Conservation (phyloP, 805 yeast species). For the Metschnikowia cerradonensis region DNA sequence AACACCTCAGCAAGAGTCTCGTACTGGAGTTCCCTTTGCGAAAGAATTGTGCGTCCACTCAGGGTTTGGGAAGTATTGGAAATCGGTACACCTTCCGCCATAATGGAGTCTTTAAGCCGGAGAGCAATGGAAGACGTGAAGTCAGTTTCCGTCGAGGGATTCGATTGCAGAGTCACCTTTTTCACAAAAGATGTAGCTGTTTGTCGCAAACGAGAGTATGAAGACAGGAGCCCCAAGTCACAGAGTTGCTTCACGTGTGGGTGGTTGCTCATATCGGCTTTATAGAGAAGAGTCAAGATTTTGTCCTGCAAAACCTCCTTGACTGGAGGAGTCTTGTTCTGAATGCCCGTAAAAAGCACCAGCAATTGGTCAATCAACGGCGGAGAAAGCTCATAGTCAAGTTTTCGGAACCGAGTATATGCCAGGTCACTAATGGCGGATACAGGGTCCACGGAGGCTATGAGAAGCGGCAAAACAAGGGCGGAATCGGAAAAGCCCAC, state of each 20-base stretch:
- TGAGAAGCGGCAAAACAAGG: constrained; percentile 47
- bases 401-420: constrained; percentile 46
- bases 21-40: constrained; percentile 62
- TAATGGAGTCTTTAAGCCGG: constrained; percentile 49
- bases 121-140: constrained; percentile 46
- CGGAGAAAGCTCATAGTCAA: constrained; percentile 51
- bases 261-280: constrained; percentile 49
- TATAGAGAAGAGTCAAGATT: constrained; percentile 47
- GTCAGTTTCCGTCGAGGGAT: neutral
- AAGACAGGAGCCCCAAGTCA: constrained; percentile 57
- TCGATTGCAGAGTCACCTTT: constrained; percentile 43
- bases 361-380: constrained; percentile 43
- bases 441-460: constrained; percentile 61
- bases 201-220: constrained; percentile 49
- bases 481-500: constrained; percentile 36
- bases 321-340: constrained; percentile 46
- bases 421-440: constrained; percentile 56
- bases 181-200: constrained; percentile 60
- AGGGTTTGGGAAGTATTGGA: constrained; percentile 33
- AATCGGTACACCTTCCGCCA: constrained; percentile 60
- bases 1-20: constrained; percentile 73
- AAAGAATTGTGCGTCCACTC: constrained; percentile 29
- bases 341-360: constrained; percentile 49
- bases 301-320: constrained; percentile 51
- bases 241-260: constrained; percentile 45